Percentiles rank a stretch among this genome's conserved stretches.
Conservation (phyloP, 1,284 basidiomycete genomes). For the Pseudozyma hubeiensis region DNA sequence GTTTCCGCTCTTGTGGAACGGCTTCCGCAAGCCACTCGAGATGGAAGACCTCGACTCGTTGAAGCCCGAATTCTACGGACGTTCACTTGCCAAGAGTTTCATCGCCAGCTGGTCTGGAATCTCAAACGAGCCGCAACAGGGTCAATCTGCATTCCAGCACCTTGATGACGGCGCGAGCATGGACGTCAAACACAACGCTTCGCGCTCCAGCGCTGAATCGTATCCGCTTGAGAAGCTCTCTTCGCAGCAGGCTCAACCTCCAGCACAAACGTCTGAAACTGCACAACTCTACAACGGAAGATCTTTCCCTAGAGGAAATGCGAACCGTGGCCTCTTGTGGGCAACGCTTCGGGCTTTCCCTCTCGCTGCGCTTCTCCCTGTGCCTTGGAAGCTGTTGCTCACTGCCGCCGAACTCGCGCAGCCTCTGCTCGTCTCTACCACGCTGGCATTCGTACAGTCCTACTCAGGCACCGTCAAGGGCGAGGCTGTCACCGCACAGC, state of each 20-base stretch:
- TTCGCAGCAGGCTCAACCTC: not conserved
- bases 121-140: not conserved
- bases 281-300: conserved; percentile 5
- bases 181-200: conserved; percentile 14
- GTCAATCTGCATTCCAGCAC: not conserved
- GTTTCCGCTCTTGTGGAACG: conserved; percentile 42
- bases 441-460: conserved; percentile 57
- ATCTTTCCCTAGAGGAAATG: conserved; percentile 22
- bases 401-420: conserved; percentile 50
- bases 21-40: conserved; percentile 39
- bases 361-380: conserved; percentile 40
- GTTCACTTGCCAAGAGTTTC: conserved; percentile 25
- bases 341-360: conserved; percentile 51
- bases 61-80: conserved; percentile 37
- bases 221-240: conserved; percentile 32
- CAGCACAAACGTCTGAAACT: not conserved
- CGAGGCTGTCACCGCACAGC: conserved; percentile 29
- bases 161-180: not conserved
- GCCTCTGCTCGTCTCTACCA: conserved; percentile 55
- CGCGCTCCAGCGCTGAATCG: conserved; percentile 19
- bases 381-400: conserved; percentile 50
- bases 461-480: conserved; percentile 17
- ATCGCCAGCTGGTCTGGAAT: conserved; percentile 34
- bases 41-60: conserved; percentile 48
- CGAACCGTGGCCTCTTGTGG: conserved; percentile 30